Percentiles rank a stretch among this genome's conserved stretches.
phyloP scores from a whole-genome alignment of 1,284 basidiomycete genomes.

The Sphagnurus paluster region DNA sequence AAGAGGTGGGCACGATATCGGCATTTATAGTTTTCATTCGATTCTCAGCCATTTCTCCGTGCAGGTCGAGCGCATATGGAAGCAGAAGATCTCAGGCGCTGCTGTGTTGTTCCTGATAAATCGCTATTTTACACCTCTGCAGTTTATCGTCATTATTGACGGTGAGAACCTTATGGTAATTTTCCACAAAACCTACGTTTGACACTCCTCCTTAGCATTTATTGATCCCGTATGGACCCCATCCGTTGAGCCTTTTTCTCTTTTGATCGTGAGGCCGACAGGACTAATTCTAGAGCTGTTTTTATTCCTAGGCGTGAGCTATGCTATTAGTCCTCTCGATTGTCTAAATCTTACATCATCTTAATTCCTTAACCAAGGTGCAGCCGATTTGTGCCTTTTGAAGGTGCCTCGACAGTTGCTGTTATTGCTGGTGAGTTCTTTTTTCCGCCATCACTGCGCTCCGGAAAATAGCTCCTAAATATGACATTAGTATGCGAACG shows the following conservation, averaged over 20 bases:
- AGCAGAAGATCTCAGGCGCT: constrained; percentile 20
- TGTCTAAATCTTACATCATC: neutral
- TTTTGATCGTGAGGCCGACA: neutral
- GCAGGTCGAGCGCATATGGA: constrained; percentile 26
- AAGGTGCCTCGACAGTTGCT: constrained; percentile 24
- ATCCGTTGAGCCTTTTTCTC: neutral
- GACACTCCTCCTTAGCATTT: constrained; percentile 18
- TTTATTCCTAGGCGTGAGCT: constrained; percentile 11
- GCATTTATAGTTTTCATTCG: neutral
- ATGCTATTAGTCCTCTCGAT: neutral
- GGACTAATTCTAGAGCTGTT: neutral
- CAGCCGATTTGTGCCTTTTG: constrained; percentile 27
- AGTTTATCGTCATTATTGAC: constrained; percentile 26
- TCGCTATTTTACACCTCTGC: constrained; percentile 25
- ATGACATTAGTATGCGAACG: constrained; percentile 15
- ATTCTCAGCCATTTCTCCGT: neutral
- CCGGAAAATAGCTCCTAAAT: no score
- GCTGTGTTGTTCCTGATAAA: constrained; percentile 26
- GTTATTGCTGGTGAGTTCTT: constrained; percentile 10
- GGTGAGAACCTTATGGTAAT: constrained; percentile 14
- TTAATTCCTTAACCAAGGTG: constrained; percentile 20
- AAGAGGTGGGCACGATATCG: constrained; percentile 15
- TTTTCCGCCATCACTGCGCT: neutral
- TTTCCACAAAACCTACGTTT: neutral
- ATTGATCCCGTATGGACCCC: constrained; percentile 26